Percentiles rank a stretch among this genome's conserved stretches.
phyloP scores from a whole-genome alignment of 2,329 filamentous ascomycete genomes.

The Penicillium sp. region DNA sequence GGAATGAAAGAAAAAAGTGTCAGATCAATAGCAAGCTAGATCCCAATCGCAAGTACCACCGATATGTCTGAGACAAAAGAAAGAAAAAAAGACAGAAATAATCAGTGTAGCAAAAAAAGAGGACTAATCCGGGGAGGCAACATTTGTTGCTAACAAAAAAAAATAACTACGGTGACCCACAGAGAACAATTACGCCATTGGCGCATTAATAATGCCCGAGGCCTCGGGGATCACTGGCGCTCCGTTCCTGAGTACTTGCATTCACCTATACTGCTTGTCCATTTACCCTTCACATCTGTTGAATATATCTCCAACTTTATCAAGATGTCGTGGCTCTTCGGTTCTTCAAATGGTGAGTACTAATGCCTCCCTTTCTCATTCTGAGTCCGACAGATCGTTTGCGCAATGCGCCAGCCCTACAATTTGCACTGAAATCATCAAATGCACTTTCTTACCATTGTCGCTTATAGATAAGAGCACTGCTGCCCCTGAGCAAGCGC shows the following conservation, averaged over 20 bases:
- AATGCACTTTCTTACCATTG: conserved; percentile 10
- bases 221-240: background rate
- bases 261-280: background rate
- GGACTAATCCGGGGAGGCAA: conserved; percentile 13
- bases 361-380: background rate
- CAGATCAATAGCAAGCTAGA: conserved; percentile 1
- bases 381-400: conserved; percentile 2
- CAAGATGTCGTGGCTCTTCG: conserved; percentile 40
- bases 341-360: conserved; percentile 36
- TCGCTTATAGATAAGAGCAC: conserved; percentile 21
- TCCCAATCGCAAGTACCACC: background rate
- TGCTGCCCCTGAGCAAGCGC: conserved; percentile 20
- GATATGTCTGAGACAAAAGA: conserved; percentile 5
- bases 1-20: conserved; percentile 1
- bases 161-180: conserved; percentile 22
- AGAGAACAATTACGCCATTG: conserved; percentile 22
- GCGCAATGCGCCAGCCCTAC: conserved; percentile 14
- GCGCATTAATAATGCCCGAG: conserved; percentile 23
- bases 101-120: conserved; percentile 10
- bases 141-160: conserved; percentile 22
- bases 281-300: background rate
- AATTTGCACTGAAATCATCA: background rate
- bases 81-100: conserved; percentile 2
- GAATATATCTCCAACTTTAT: background rate
- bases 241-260: background rate